Percentiles rank a stretch among this genome's conserved stretches.
Conservation (phyloP, 371 early-diverging fungal genomes). For the Actinomortierella ambigua region DNA sequence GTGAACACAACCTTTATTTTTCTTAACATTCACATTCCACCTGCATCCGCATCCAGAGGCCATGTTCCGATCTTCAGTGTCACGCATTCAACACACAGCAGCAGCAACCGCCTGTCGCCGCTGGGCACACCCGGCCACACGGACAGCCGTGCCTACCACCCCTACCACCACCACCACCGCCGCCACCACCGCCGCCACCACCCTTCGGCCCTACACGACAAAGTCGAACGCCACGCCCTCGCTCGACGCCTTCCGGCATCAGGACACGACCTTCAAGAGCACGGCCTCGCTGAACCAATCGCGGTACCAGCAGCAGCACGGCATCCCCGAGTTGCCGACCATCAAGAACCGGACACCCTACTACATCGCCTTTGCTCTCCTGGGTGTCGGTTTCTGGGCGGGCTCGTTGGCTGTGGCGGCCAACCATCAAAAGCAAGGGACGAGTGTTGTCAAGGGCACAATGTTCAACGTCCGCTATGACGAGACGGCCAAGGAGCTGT, state of each 20-base stretch:
- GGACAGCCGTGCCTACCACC: too few species aligned
- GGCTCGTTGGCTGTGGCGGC: conserved; percentile 61
- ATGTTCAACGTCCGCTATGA: conserved; percentile 69
- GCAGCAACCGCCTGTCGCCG: too few species aligned
- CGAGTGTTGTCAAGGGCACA: conserved; percentile 66
- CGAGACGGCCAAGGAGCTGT: conserved; percentile 53
- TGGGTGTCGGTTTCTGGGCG: conserved; percentile 65
- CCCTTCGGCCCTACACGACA: too few species aligned
- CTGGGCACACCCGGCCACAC: too few species aligned
- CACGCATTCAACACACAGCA: too few species aligned
- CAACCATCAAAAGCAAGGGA: conserved; percentile 70
- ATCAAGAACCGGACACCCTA: conserved; percentile 46
- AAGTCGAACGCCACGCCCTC: too few species aligned
- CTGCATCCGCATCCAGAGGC: too few species aligned
- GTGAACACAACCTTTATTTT: too few species aligned
- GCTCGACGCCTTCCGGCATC: neutral
- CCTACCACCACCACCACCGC: too few species aligned
- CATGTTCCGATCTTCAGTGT: too few species aligned
- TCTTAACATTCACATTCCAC: too few species aligned
- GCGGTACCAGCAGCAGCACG: conserved; percentile 19
- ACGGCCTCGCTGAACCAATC: conserved; percentile 33
- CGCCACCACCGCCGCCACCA: too few species aligned
- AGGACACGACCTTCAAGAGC: conserved; percentile 27
- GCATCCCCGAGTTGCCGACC: conserved; percentile 27
- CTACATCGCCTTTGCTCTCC: conserved; percentile 52